phyloP scores from a whole-genome alignment of 371 early-diverging fungal genomes.

The Fennellomyces sp. region DNA sequence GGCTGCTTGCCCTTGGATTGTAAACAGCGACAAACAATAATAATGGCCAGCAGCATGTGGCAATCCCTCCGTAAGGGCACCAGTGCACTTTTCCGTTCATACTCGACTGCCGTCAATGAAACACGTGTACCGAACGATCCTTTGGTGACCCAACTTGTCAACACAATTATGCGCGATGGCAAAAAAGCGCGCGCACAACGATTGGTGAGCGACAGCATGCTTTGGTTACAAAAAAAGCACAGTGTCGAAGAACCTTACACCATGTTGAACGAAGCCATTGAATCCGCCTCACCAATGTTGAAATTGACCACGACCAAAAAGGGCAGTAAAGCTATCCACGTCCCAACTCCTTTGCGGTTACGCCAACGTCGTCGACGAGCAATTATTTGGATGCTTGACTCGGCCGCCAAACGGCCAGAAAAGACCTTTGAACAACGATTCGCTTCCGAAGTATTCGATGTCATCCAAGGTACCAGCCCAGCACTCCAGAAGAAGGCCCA shows the following conservation, averaged over 20 bases:
- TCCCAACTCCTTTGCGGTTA: constrained; percentile 81
- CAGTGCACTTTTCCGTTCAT: neutral
- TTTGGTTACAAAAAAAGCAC: constrained; percentile 67
- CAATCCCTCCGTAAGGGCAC: neutral
- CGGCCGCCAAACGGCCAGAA: constrained; percentile 67
- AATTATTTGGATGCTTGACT: constrained; percentile 89
- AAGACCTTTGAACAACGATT: constrained; percentile 73
- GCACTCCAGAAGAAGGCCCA: constrained; percentile 67
- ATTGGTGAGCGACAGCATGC: constrained; percentile 69
- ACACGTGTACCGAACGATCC: constrained; percentile 59
- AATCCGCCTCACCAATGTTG: constrained; percentile 77
- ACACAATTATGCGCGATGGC: constrained; percentile 87
- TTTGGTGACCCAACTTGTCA: constrained; percentile 76
- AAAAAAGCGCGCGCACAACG: constrained; percentile 80
- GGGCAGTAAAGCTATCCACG: constrained; percentile 81
- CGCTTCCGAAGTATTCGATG: constrained; percentile 81
- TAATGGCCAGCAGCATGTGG: constrained; percentile 3
- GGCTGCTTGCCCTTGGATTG: no score
- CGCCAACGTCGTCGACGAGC: constrained; percentile 83
- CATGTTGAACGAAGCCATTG: constrained; percentile 75
- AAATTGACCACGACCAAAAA: constrained; percentile 65
- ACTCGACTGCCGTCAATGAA: neutral
- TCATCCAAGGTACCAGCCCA: constrained; percentile 74
- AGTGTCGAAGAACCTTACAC: constrained; percentile 63
- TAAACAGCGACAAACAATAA: neutral